Evolutionary conservation across 805 yeast species (phyloP).

Genomic region (Kluyveromyces wickerhamii): DNA sequence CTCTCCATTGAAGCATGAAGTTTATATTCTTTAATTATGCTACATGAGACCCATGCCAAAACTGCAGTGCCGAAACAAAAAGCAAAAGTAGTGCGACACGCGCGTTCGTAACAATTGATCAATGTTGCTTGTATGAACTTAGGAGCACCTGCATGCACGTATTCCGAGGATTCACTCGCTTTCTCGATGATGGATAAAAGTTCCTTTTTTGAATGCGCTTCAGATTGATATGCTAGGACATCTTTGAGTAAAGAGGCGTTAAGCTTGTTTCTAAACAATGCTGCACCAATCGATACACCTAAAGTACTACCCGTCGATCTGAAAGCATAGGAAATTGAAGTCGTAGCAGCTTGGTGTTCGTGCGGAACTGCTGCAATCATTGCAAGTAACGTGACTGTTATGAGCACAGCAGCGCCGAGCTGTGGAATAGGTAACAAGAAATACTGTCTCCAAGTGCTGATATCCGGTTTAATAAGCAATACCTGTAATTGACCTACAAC

Average conservation of each 20-base stretch:
- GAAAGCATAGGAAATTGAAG: slow-evolving; percentile 85
- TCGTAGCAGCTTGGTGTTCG: slow-evolving; percentile 70
- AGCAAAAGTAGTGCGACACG: slow-evolving; percentile 46
- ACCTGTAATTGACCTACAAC: slow-evolving; percentile 39
- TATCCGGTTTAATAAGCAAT: slow-evolving; percentile 26
- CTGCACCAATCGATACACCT: slow-evolving; percentile 65
- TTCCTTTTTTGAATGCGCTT: slow-evolving; percentile 30
- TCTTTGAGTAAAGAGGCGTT: slow-evolving; percentile 20
- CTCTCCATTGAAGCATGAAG: slow-evolving; percentile 47
- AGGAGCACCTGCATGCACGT: slow-evolving; percentile 45
- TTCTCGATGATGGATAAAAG: slow-evolving; percentile 39
- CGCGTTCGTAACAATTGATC: slow-evolving; percentile 42
- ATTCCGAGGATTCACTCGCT: slow-evolving; percentile 52
- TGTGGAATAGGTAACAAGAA: slow-evolving; percentile 42
- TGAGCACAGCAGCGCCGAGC: slow-evolving; percentile 47
- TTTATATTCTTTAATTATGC: slow-evolving; percentile 49
- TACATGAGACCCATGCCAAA: slow-evolving; percentile 33
- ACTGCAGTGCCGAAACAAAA: slow-evolving; percentile 34
- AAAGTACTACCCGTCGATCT: slow-evolving; percentile 81
- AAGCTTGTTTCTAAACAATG: slow-evolving; percentile 47
- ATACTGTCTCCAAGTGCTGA: slow-evolving; percentile 36
- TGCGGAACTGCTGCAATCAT: slow-evolving; percentile 66
- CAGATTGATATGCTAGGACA: slow-evolving; percentile 30
- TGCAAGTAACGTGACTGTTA: slow-evolving; percentile 59
- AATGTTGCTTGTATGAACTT: slow-evolving; percentile 39